Base-by-base conservation (phyloP, 2,329 filamentous ascomycete genomes). In the Monilinia polystroma region DNA sequence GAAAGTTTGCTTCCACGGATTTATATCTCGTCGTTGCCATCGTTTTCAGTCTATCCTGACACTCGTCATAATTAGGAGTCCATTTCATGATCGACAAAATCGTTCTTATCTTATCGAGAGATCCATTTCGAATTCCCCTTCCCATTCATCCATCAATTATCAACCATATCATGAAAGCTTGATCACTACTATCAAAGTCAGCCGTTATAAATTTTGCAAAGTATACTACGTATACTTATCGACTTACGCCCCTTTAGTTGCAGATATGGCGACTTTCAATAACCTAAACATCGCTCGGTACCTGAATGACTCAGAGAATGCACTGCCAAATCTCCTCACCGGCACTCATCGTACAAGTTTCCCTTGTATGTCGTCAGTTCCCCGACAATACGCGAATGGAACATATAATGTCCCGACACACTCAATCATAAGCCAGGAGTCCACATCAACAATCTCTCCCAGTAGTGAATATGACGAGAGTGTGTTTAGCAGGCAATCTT, bases 91-190 rank as follows among this genome's bases (percentile, higher is more conserved):
- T 64, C 54, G 23, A 20, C 63, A 64, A 47, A 38, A 49, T 56
- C 55, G 4, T 65, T 38, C 54, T 65, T 57, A 58, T 58, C 63
- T 49, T 49, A 65, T 65, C 54, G 20, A 60, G 26, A 32, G 45
- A 54, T 23, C 63, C 53, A 43, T 38, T n/a, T 54, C 54, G 14
- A 29, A 29, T 29, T 29, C 29, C 3, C 63, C 20, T 38, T 51
- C 26, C 16, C 43, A 10, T 26, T 26, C 52, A 52, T 35, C 43
- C 41, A 26, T 45, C 52, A 38, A 49, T 26, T 20, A 43, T 14
- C 52, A 38, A 38, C 41, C 26, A 54, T 14, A 26, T 26, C 6
- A 18, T n/a, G 32, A 26, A 41, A 41, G 45, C 59, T 47, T 12
- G 35, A 23, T 56, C 53, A 20, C 38, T n/a, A 32, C 35, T 23